Evolutionary conservation across 2,329 filamentous ascomycete genomes (phyloP).

Genomic region (Aspergillus fijiensis): DNA sequence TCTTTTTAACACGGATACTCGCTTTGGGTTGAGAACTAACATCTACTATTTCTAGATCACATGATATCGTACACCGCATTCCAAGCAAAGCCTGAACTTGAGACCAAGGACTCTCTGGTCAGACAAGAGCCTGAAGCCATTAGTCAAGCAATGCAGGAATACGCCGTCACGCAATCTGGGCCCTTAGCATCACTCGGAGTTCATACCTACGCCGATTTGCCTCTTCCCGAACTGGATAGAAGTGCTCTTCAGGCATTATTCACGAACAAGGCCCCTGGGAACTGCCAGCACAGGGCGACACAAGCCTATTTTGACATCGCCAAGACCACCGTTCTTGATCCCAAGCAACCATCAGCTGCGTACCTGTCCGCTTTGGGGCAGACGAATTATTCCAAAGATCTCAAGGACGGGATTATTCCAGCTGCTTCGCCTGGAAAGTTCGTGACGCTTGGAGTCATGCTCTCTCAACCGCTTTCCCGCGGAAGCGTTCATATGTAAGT

Average conservation of each 20-base stretch:
- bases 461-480: slow-evolving; percentile 11
- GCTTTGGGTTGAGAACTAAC: not conserved
- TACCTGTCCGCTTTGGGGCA: slow-evolving; percentile 11
- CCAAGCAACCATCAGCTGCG: slow-evolving; percentile 11
- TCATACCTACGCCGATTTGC: slow-evolving; percentile 9
- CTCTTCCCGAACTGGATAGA: slow-evolving; percentile 3
- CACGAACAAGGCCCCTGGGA: not conserved
- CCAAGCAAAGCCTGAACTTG: slow-evolving; percentile 7
- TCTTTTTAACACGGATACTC: not conserved
- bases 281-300: not conserved
- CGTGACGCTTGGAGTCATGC: slow-evolving; percentile 12
- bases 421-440: slow-evolving; percentile 11
- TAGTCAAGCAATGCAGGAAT: slow-evolving; percentile 6
- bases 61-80: slow-evolving; percentile 12
- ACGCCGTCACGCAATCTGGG: slow-evolving; percentile 5
- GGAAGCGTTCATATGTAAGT: slow-evolving; percentile 12
- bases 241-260: slow-evolving; percentile 2
- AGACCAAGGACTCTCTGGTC: slow-evolving; percentile 7
- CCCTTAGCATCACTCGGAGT: slow-evolving; percentile 8
- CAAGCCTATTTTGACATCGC: slow-evolving; percentile 3
- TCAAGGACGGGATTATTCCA: slow-evolving; percentile 8
- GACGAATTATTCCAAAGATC: slow-evolving; percentile 11
- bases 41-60: slow-evolving; percentile 1
- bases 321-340: slow-evolving; percentile 6
- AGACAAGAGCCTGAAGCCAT: slow-evolving; percentile 9